Percentiles rank a stretch among this genome's conserved stretches.
phyloP scores from a whole-genome alignment of 495 filamentous ascomycete species.

The Trichoderma asperelloides region DNA sequence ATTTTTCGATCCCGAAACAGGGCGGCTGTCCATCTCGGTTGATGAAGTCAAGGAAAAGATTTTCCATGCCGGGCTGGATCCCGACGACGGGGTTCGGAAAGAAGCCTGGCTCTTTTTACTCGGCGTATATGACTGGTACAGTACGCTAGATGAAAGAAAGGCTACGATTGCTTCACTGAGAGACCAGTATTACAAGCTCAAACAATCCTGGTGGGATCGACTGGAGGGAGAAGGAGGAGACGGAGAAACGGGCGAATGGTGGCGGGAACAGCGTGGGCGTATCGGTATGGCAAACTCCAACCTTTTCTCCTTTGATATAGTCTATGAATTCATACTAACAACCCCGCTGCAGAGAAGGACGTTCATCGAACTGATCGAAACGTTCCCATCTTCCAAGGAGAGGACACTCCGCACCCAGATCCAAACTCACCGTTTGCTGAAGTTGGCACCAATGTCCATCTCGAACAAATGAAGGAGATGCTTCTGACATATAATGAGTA shows the following conservation, averaged over 20 bases:
- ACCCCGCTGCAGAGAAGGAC: conserved; percentile 73
- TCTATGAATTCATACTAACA: conserved; percentile 15
- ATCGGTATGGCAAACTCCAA: conserved; percentile 59
- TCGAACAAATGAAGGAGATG: conserved; percentile 99
- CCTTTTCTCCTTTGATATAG: neutral
- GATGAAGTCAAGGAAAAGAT: conserved; percentile 94
- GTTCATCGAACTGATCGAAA: conserved; percentile 93
- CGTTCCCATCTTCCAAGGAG: conserved; percentile 86
- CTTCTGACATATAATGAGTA: conserved; percentile 96
- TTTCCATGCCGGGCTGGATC: conserved; percentile 87
- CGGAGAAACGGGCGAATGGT: conserved; percentile 76
- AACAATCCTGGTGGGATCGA: conserved; percentile 93
- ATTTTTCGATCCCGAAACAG: conserved; percentile 70
- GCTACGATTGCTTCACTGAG: conserved; percentile 74
- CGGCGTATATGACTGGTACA: conserved; percentile 86
- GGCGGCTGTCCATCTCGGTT: conserved; percentile 63
- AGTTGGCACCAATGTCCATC: conserved; percentile 87
- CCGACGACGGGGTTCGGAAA: conserved; percentile 84
- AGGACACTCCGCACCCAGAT: conserved; percentile 97
- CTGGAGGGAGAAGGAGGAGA: conserved; percentile 73
- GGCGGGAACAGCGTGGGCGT: conserved; percentile 85
- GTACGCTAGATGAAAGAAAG: conserved; percentile 67
- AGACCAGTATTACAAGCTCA: conserved; percentile 89
- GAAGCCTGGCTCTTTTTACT: conserved; percentile 95
- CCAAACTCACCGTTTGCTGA: conserved; percentile 91